phyloP scores from a whole-genome alignment of 2,329 filamentous ascomycete genomes.

The Chaetomium strumarium region DNA sequence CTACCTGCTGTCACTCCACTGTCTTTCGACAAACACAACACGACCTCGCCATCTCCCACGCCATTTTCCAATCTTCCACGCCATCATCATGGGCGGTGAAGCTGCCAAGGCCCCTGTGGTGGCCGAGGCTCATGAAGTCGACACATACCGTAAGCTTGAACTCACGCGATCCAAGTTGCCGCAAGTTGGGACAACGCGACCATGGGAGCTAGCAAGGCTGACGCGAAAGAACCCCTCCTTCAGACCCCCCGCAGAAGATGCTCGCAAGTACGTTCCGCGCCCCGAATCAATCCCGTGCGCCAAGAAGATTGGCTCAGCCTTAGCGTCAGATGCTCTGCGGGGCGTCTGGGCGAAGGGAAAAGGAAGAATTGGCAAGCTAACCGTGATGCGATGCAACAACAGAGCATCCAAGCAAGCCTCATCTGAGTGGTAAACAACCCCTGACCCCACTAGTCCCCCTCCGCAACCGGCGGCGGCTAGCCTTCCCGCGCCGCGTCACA shows the following conservation, averaged over 20 bases:
- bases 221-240: constrained; percentile 18
- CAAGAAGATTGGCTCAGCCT: constrained; percentile 7
- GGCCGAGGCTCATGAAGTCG: constrained; percentile 68
- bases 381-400: constrained; percentile 33
- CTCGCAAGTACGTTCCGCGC: constrained; percentile 52
- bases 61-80: constrained; percentile 10
- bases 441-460: constrained; percentile 9
- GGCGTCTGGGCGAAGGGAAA: constrained; percentile 21
- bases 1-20: neutral
- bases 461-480: constrained; percentile 8
- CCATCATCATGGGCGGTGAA: constrained; percentile 40
- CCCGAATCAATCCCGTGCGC: neutral
- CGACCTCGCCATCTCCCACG: constrained; percentile 16
- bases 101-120: constrained; percentile 54
- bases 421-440: constrained; percentile 51
- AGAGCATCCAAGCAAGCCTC: constrained; percentile 67
- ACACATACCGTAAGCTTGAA: constrained; percentile 58
- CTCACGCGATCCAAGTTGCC: neutral
- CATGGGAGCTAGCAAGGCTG: constrained; percentile 7
- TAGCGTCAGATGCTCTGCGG: constrained; percentile 1
- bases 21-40: neutral
- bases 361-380: constrained; percentile 28
- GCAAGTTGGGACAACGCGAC: neutral
- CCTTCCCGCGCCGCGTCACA: constrained; percentile 10
- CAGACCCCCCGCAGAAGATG: constrained; percentile 62